Conservation (phyloP, 192 early-diverging fungal species). For the Coemansia guatemalensis region DNA sequence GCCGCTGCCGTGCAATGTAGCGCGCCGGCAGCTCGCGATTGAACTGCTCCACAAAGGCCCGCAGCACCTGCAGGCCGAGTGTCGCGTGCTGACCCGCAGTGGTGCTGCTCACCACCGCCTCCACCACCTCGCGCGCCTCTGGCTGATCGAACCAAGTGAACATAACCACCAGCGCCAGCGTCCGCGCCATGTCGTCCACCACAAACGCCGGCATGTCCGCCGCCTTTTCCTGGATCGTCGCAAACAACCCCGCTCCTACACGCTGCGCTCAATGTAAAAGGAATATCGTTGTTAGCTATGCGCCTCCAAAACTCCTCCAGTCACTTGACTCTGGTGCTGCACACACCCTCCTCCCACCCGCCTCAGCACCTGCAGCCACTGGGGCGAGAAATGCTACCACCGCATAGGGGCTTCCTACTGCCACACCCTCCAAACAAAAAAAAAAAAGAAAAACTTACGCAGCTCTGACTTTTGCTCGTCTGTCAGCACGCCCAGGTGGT, state of each 20-base stretch:
- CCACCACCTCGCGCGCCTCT: slow-evolving; percentile 38
- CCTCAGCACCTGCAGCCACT: no score
- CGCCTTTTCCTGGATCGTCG: slow-evolving; percentile 32
- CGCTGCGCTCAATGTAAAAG: not conserved
- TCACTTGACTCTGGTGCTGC: not conserved
- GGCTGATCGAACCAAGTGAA: slow-evolving; percentile 52
- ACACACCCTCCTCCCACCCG: not conserved
- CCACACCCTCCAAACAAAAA: no score
- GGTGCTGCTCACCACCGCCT: slow-evolving; percentile 31
- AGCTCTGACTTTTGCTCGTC: slow-evolving; percentile 38
- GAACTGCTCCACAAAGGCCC: slow-evolving; percentile 72
- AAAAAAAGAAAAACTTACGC: slow-evolving; percentile 38
- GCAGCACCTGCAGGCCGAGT: slow-evolving; percentile 67
- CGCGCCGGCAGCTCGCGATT: slow-evolving; percentile 61
- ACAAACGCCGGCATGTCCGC: slow-evolving; percentile 41
- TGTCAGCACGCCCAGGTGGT: slow-evolving; percentile 45
- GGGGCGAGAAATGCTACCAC: no score
- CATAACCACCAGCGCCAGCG: slow-evolving; percentile 54
- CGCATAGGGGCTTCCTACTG: no score
- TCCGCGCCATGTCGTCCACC: slow-evolving; percentile 44
- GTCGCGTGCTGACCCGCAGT: slow-evolving; percentile 51
- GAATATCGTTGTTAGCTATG: not conserved
- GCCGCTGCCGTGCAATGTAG: slow-evolving; percentile 68
- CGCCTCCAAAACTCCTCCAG: not conserved
- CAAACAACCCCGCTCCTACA: slow-evolving; percentile 42